A percentile compares a stretch with the other conserved stretches of the same genome.
Conservation (phyloP, 1,139 yeast species). For the Protomyces lactucae-debilis region DNA sequence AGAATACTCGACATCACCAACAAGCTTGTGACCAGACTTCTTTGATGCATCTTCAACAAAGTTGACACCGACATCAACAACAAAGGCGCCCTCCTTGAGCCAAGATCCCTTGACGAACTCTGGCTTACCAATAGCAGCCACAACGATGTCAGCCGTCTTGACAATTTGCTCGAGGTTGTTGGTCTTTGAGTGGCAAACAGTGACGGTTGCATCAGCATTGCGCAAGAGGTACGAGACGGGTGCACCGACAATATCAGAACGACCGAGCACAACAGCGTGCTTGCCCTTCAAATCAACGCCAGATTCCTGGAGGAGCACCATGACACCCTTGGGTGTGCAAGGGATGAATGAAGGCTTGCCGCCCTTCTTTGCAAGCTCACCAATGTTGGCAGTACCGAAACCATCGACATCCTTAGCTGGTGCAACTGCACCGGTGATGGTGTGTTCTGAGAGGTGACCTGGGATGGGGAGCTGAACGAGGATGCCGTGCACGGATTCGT, state of each 20-base stretch:
- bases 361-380: conserved; percentile 83
- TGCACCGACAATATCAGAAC: conserved; percentile 93
- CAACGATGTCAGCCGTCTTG: conserved; percentile 76
- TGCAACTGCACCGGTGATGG: conserved; percentile 68
- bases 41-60: conserved; percentile 69
- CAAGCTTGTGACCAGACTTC: conserved; percentile 79
- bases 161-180: conserved; percentile 57
- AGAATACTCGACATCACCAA: conserved; percentile 88
- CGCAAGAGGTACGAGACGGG: conserved; percentile 83
- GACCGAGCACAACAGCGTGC: conserved; percentile 88
- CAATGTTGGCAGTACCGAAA: conserved; percentile 82
- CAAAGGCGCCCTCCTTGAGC: conserved; percentile 78
- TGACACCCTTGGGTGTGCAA: conserved; percentile 94
- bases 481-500: conserved; percentile 73
- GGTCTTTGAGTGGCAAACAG: conserved; percentile 77
- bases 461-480: conserved; percentile 92
- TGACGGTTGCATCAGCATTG: conserved; percentile 78
- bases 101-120: conserved; percentile 80
- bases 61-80: conserved; percentile 95
- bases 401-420: conserved; percentile 94
- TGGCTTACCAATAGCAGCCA: conserved; percentile 87
- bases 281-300: conserved; percentile 65
- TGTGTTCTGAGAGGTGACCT: conserved; percentile 67
- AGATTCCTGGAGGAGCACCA: conserved; percentile 64
- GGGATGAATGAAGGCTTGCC: conserved; percentile 85